Base-by-base conservation (phyloP, 2,329 filamentous ascomycete genomes). In the Berkeleyomyces basicola region DNA sequence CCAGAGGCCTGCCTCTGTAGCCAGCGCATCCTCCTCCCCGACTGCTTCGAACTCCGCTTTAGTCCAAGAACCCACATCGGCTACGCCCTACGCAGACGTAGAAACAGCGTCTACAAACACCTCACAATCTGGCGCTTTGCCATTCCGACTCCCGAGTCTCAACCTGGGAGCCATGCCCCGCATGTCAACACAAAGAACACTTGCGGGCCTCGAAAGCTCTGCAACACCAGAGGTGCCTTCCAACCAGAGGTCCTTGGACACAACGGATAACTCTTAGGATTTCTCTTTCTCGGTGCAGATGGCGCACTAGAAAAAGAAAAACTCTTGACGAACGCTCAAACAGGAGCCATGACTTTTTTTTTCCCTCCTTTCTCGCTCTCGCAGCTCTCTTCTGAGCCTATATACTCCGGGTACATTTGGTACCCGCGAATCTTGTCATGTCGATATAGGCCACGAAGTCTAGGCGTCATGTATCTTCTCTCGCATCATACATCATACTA, bases 111-210 rank as follows among this genome's bases (percentile, higher is more conserved):
- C 51, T 1, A 36, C 51, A 39, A 55, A 39, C 10, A n/a, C 51
- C 10, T 4, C 71, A 74, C 3, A 73, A 73, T 16, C 74, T 72
- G 1, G 68, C 71, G 5, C 78, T 78, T 0, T 39, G 14, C 49
- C 62, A 40, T 51, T 58, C 44, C 79, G 77, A 66, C 71, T 83
- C 58, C 80, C 81, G 1, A 82, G 77, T 67, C 67, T 84, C 66
- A 74, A 76, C 58, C 72, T 83, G 40, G 68, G 70, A 16, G 69
- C 69, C 37, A 70, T 84, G 36, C 82, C 82, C 2, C 77, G 78
- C 66, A 85, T 85, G 68, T 77, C 83, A 36, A 78, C 83, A 58
- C 78, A 84, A 67, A 78, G 79, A n/a, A 78, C 76, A 33, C 44
- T 73, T 4, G 69, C 68, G 59, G 71, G 74, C 14, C 55, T 66